Percentiles rank a stretch among this genome's conserved stretches.
Conservation (phyloP, 306 rosid species). For the Urtica urens region DNA sequence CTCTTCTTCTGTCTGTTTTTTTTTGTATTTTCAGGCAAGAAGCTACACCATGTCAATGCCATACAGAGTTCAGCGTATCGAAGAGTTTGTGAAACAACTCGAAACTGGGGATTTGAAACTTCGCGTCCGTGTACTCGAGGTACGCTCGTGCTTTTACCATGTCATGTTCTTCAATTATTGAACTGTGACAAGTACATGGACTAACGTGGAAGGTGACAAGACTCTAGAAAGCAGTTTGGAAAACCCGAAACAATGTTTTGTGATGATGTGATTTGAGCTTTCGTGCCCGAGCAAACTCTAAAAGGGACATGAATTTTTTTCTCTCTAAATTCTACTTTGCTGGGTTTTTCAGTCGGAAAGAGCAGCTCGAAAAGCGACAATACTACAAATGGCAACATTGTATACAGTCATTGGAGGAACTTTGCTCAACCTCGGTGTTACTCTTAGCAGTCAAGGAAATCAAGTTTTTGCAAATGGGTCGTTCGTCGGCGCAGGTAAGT, state of each 20-base stretch:
- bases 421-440: constrained; percentile 69
- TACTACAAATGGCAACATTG: constrained; percentile 75
- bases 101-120: constrained; percentile 85
- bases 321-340: neutral
- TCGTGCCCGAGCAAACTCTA: too few relatives aligned
- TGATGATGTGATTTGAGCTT: too few relatives aligned
- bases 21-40: constrained; percentile 50
- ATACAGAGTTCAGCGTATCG: constrained; percentile 79
- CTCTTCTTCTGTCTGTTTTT: neutral
- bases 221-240: neutral
- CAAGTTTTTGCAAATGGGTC: constrained; percentile 65
- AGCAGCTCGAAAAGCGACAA: constrained; percentile 77
- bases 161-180: too few relatives aligned
- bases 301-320: neutral
- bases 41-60: constrained; percentile 87
- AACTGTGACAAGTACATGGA: too few relatives aligned
- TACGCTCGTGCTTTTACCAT: constrained; percentile 13
- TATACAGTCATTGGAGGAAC: constrained; percentile 81
- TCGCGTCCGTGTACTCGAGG: constrained; percentile 95
- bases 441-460: constrained; percentile 63
- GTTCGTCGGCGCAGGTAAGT: constrained; percentile 75
- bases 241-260: neutral
- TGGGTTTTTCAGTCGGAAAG: constrained; percentile 60
- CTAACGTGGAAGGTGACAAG: neutral
- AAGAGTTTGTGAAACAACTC: constrained; percentile 77